A percentile compares a stretch with the other conserved stretches of the same genome.
Conservation (phyloP, 495 filamentous ascomycete genomes). For the Umbilicaria muhlenbergii region DNA sequence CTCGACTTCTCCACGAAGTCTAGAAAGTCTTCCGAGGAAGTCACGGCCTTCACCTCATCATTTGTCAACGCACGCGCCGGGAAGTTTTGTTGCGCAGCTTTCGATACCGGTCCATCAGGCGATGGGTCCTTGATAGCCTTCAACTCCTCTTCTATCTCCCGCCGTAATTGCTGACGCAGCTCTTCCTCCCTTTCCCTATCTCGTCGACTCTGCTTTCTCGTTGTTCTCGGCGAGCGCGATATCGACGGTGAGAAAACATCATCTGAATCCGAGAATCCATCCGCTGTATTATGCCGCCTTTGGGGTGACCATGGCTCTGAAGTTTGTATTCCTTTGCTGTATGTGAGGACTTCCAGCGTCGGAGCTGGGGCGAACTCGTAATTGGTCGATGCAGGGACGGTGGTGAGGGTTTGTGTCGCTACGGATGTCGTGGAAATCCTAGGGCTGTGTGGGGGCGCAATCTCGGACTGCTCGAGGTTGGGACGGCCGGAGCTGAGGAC, state of each 20-base stretch:
- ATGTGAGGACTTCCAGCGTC: constrained; percentile 68
- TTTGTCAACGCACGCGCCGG: constrained; percentile 66
- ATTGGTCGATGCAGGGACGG: constrained; percentile 51
- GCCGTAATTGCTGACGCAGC: constrained; percentile 64
- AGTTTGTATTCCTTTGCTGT: constrained; percentile 93
- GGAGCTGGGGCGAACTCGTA: constrained; percentile 59
- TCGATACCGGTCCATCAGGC: constrained; percentile 31
- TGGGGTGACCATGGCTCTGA: constrained; percentile 28
- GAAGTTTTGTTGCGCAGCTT: constrained; percentile 40
- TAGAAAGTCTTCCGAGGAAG: constrained; percentile 81
- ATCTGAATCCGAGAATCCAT: constrained; percentile 50
- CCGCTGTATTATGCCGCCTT: constrained; percentile 20
- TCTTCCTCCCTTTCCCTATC: constrained; percentile 75
- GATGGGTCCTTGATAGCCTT: constrained; percentile 45
- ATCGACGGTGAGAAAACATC: constrained; percentile 24
- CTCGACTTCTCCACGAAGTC: constrained; percentile 91
- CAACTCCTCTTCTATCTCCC: constrained; percentile 86
- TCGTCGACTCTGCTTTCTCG: constrained; percentile 58
- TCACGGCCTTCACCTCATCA: constrained; percentile 83
- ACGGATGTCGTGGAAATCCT: constrained; percentile 16
- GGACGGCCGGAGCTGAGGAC: constrained; percentile 61
- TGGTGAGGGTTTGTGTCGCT: constrained; percentile 53
- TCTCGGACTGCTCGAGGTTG: constrained; percentile 53
- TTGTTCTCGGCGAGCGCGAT: constrained; percentile 28
- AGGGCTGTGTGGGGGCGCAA: constrained; percentile 10